Percentiles rank a stretch among this genome's conserved stretches.
Evolutionary conservation across 2,329 filamentous ascomycete genomes (phyloP).

Genomic region (Ascochyta fabae): DNA sequence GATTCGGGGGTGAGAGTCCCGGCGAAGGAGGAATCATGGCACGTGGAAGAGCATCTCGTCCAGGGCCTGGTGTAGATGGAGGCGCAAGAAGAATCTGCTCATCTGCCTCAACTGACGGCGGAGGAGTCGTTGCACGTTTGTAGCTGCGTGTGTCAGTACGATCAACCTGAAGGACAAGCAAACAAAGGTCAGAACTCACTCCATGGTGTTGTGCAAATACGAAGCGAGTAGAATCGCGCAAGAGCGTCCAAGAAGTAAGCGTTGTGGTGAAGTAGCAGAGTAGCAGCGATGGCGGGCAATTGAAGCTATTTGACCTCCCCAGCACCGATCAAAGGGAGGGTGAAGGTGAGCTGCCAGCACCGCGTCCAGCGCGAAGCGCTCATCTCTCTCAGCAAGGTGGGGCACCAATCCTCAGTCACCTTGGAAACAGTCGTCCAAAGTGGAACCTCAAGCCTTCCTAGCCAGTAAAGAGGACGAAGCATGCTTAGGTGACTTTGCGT

Average conservation of each 20-base stretch:
- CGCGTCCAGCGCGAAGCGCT: background rate
- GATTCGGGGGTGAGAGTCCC: background rate
- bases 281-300: too few relatives aligned
- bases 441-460: background rate
- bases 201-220: background rate
- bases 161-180: background rate
- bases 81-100: background rate
- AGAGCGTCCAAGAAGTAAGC: background rate
- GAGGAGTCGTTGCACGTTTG: background rate
- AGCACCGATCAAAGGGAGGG: background rate
- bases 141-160: background rate
- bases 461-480: background rate
- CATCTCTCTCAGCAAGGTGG: background rate
- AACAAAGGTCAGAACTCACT: background rate
- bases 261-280: background rate
- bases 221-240: background rate
- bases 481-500: background rate
- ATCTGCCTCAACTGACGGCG: background rate
- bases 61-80: background rate
- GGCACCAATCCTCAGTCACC: background rate
- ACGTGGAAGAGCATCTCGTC: background rate
- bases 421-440: background rate
- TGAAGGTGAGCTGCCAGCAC: background rate
- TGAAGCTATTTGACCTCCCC: background rate
- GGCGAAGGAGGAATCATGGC: slow-evolving; percentile 1